Evolutionary conservation across 331 rosid genomes (phyloP), one percentile per base, ranked within the genome.

Genomic region (Pyracantha coccinea): DNA sequence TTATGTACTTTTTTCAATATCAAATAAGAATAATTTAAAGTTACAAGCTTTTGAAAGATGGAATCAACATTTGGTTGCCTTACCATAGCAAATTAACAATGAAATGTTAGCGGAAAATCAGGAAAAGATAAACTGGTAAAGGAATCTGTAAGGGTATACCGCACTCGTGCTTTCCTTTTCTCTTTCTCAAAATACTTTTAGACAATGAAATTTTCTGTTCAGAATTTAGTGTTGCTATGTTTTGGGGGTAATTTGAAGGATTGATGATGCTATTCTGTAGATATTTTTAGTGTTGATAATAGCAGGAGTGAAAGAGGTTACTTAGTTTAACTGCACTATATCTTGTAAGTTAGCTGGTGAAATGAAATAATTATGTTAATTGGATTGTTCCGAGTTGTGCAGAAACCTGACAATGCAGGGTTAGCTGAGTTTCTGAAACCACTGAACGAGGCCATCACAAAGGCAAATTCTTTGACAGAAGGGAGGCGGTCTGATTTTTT

Each of bases 401-500:
- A 94, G 99, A 94, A 94, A 83, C 99, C 99, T 70, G 89, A 90
- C 81, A 66, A 41, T 58, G 84, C 87, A 20, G 91, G 96, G 58
- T 28, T 92, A 73, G 89, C 85, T 73, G 97, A 89, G 80, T 94
- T 94, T 86, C 85, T 94, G 66, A 90, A 87, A 82, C 99, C 99
- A 32, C 79, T 94, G 85, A 87, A 94, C 38, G 92, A 86, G 69
- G 96, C 77, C 58, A 88, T 90, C 55, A 19, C 38, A 4, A 92
- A 88, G 84, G 93, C 97, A 75, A 69, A 59, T 52, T 72, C 81
- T 50, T 74, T 92, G 85, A 86, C 96, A 33, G 97, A 94, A 79
- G 99, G 97, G 82, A 87, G 90, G 88, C 83, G 97, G 68, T 87
- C 93, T 70, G 92, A 92, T 83, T 87, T 79, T 82, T 94, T 90